Base-by-base conservation (phyloP, 768 basidiomycete species). In the Pleurotus salmoneostramineus region DNA sequence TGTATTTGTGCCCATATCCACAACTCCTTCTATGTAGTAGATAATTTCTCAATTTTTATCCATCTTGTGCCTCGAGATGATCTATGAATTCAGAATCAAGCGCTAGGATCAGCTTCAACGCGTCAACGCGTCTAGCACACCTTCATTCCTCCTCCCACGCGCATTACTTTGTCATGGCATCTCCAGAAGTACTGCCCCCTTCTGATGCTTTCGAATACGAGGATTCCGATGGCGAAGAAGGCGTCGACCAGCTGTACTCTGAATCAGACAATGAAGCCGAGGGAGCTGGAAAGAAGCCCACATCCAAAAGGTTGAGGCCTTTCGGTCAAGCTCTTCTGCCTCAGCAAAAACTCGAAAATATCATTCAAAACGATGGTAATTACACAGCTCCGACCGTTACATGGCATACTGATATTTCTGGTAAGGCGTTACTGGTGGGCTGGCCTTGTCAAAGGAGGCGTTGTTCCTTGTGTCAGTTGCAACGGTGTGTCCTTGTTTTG, bases 341-440 rank as follows among this genome's bases (percentile, higher is more conserved):
- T 12, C 73, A 82, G 36, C 69, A 80, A 40, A 81, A 83, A 61
- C 69, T 95, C 42, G 89, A 93, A 70, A 87, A 82, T 65, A 91
- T 93, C 63, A 75, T 91, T 43, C 84, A 91, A 65, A 85, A 89
- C 10, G 89, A 93, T 61, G 89, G 90, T 85, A 68, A 49, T 80
- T 73, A 21, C 35, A 45, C 45, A 14, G 7, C 36, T 57, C 36
- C 12, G 45, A 17, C 49, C 31, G 7, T 14, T 14, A 17, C 37
- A 12, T 42, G 50, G 43, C 48, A 57, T 46, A 56, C 51, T 58
- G 58, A 34, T 54, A 48, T 59, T 59, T n/a, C 46, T 36, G 50
- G 56, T 17, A 63, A 86, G 84, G 84, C 42, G 78, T 83, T 44
- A 83, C 81, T 36, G 81, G 82, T 3, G 81, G 77, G 59, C 74